Evolutionary conservation across 2,329 filamentous ascomycete genomes (phyloP), one percentile per base, ranked within the genome.

Genomic region (Ascomycota sp.): DNA sequence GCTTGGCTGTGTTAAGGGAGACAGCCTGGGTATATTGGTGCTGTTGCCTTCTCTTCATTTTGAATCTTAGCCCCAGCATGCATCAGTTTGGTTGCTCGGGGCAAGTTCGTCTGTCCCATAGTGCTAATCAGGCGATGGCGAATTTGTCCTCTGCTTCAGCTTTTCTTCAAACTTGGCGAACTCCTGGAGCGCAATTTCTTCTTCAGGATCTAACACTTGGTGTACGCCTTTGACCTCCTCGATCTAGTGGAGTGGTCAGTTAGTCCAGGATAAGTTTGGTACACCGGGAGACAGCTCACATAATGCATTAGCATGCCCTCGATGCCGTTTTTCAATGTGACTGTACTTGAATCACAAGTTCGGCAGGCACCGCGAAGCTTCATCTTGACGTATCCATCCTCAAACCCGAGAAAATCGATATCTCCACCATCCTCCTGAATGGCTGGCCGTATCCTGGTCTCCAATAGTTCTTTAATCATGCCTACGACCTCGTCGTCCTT

Each of bases 291-390:
- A 31, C 19, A 15, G 70, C 76, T 67, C 53, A 83, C 78, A 52
- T 89, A 89, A 52, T 86, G 81, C 81, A 93, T 94, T 50, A 95
- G 53, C 89, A 98, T 95, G 40, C 80, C 81, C 63, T 98, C 89
- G 41, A 98, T 98, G 6, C 89, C 89, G 50, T 91, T 95, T 63
- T 92, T 93, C 40, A 98, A 55, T 20, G 89, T 98, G 23, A 94
- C 85, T 0, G 89, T 95, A 50, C 85, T 94, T 27, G 81, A 92
- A 52, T 95, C 89, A 51, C 89, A 98, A 13, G 86, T 95, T 39
- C 89, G 66, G 54, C 89, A 98, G 13, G 89, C 89, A 11, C 89
- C 89, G 29, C 86, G 66, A 43, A 98, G 56, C 63, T 93, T 94
- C 44, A 93, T 50, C 42, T 71, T 50, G n/a, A 93, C 89, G 37